A percentile compares a stretch with the other conserved stretches of the same genome.
Evolutionary conservation across 2,329 filamentous ascomycete genomes (phyloP).

Genomic region (Colletotrichum paranaense): DNA sequence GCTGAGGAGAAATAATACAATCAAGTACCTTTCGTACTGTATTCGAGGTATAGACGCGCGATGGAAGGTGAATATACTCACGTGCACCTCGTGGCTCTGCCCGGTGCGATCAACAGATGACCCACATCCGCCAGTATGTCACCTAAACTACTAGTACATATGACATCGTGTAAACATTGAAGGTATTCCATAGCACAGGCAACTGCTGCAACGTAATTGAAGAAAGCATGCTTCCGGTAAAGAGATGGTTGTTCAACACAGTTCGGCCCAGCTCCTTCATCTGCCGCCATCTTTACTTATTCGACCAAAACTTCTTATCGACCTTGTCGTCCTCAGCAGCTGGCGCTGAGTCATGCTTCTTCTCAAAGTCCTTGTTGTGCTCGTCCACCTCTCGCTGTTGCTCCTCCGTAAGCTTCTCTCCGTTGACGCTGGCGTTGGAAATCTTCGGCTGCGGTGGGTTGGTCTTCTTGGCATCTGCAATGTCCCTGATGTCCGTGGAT

Average conservation of each 20-base stretch:
- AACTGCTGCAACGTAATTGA: background rate
- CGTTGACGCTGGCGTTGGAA: conserved; percentile 56
- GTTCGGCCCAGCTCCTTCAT: background rate
- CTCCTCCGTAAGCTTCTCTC: conserved; percentile 55
- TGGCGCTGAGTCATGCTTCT: conserved; percentile 60
- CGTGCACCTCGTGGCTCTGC: too few relatives aligned
- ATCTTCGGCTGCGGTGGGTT: conserved; percentile 63
- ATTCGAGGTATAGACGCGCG: too few relatives aligned
- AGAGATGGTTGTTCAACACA: background rate
- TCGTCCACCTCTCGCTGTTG: conserved; percentile 67
- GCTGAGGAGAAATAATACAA: too few relatives aligned
- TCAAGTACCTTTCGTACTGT: too few relatives aligned
- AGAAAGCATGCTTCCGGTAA: too few relatives aligned
- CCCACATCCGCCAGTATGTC: too few relatives aligned
- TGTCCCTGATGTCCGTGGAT: conserved; percentile 23
- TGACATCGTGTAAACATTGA: too few relatives aligned
- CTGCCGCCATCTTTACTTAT: conserved; percentile 1
- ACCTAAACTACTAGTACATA: too few relatives aligned
- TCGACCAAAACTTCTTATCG: conserved; percentile 64
- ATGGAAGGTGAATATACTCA: too few relatives aligned
- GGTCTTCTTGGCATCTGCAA: conserved; percentile 33
- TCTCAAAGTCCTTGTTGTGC: conserved; percentile 69
- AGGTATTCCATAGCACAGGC: background rate
- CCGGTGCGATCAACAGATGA: too few relatives aligned
- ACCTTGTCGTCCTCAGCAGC: conserved; percentile 61